A percentile compares a stretch with the other conserved stretches of the same genome.
Evolutionary conservation across 768 basidiomycete genomes (phyloP).

Genomic region (Agaricus blazei): DNA sequence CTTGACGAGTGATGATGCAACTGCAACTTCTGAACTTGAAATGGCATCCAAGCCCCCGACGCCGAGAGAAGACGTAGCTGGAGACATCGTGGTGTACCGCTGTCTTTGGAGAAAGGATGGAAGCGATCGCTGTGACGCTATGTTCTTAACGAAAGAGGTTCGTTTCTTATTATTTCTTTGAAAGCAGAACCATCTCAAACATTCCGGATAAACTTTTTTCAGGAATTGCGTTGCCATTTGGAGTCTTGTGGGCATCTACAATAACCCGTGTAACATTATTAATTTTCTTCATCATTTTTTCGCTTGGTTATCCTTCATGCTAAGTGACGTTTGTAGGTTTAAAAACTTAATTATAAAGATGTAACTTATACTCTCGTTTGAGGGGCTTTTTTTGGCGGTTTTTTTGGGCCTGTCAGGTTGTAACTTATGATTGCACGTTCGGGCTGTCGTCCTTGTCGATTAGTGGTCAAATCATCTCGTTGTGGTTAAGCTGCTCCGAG

Average conservation of each 20-base stretch:
- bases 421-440: not conserved
- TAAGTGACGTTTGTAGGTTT: not conserved
- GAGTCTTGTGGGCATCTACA: not conserved
- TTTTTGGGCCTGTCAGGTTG: not conserved
- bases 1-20: conserved; percentile 13
- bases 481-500: conserved; percentile 13
- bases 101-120: conserved; percentile 38
- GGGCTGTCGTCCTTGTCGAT: conserved; percentile 13
- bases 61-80: conserved; percentile 12
- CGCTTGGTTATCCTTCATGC: not conserved
- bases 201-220: not conserved
- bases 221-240: conserved; percentile 4
- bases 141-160: conserved; percentile 30
- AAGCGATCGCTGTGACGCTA: conserved; percentile 24
- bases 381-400: not conserved
- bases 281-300: not conserved
- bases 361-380: not conserved
- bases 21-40: not conserved
- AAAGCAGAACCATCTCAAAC: not conserved
- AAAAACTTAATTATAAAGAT: not conserved
- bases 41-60: not conserved
- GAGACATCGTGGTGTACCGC: conserved; percentile 31
- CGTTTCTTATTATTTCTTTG: conserved; percentile 3
- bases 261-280: not conserved
- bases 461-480: conserved; percentile 18